Evolutionary conservation across 345 rosid species (phyloP).

Genomic region (Syzygium aromaticum): DNA sequence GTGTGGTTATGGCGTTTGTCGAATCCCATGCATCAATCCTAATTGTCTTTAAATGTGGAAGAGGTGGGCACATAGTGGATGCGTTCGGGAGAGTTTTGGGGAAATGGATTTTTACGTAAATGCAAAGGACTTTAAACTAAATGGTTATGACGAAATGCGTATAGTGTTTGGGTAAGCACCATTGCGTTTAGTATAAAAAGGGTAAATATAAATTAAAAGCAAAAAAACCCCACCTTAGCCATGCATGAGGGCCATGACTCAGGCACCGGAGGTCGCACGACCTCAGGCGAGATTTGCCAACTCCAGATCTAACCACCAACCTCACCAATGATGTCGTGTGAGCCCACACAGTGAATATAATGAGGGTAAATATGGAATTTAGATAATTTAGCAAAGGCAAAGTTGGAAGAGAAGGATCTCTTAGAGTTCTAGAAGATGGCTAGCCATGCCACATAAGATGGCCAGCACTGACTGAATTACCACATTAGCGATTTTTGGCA

Average conservation of each 20-base stretch:
- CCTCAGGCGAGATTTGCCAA: fast-evolving
- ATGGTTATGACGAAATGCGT: background rate
- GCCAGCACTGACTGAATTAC: too few relatives aligned
- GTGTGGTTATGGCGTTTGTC: fast-evolving
- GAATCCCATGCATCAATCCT: fast-evolving
- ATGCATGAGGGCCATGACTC: background rate
- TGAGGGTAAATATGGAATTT: too few relatives aligned
- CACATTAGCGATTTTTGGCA: fast-evolving
- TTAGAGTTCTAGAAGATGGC: background rate
- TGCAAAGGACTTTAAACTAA: background rate
- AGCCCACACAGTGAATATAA: background rate
- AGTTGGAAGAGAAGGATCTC: background rate
- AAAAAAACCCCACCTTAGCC: background rate
- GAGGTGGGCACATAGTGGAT: background rate
- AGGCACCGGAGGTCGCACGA: background rate
- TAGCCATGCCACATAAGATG: fast-evolving
- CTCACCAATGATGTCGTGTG: background rate
- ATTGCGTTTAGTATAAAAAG: background rate
- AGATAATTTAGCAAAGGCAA: too few relatives aligned
- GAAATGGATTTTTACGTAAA: background rate
- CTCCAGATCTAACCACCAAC: background rate
- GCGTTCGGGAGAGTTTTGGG: background rate
- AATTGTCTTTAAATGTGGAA: background rate
- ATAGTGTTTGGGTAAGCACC: background rate
- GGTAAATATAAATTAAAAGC: background rate